Evolutionary conservation across 805 yeast genomes (phyloP), one percentile per base, ranked within the genome.

Genomic region (Saccharomycopsis sp.): DNA sequence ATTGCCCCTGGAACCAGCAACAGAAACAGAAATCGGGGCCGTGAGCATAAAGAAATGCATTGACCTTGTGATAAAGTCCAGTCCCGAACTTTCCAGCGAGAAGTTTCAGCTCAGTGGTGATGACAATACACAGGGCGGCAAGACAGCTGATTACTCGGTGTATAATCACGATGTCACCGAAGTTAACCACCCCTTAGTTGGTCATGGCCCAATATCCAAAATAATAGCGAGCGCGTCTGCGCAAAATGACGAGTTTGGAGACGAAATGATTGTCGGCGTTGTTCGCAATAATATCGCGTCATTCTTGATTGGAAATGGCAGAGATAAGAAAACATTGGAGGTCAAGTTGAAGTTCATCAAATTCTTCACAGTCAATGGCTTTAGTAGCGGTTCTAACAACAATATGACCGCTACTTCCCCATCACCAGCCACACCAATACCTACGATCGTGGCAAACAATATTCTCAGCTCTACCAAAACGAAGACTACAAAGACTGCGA

Each of bases 101-200:
- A 44, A 44, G 21, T 12, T 44, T 18, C 18, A 44, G 18, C 21
- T 44, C 21, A 44, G 16, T 12, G 48, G 48, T 20, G 7, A 44
- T 7, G 21, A 44, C 44, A n/a, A 14, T 12, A 16, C 53, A 18
- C 24, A 47, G 37, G 16, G n/a, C 5, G 5, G 24, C 9, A 44
- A 34, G 18, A 40, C 46, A 9, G 55, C 46, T 12, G 63, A 60
- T 50, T 60, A 58, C 47, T 58, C 63, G 4, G 61, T 60, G 7
- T 60, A 60, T 48, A 51, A 60, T 24, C 41, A 50, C 4, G 63
- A 60, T 37, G 16, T 52, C 34, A 40, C 56, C 47, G 63, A 60
- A 34, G 9, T n/a, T 2, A 54, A 29, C 2, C 20, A 24, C 12
- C 63, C 63, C 9, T 34, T 60, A 7, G 59, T 58, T 15, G 63